These are phyloP conservation scores for Suhomyces bokatorum DNA, from an alignment of 1,139 yeast genomes.

Conservation along the genomic window DNA sequence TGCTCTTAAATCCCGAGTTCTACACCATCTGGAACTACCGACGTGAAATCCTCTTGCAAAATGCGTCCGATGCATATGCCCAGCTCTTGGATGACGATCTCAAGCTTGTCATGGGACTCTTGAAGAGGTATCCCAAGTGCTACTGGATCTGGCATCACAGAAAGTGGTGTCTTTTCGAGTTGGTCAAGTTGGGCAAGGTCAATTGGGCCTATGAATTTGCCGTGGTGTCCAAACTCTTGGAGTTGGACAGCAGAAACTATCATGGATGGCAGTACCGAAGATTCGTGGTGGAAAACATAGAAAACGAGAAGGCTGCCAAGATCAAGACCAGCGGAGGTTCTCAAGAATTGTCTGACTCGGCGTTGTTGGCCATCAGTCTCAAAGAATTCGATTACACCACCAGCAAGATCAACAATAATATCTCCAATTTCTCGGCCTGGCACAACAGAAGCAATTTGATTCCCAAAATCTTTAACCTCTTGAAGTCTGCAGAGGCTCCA, in stretches of 20 bases:
- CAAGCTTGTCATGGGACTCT: conserved; percentile 54
- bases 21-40: conserved; percentile 91
- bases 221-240: conserved; percentile 67
- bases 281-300: conserved; percentile 58
- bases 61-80: conserved; percentile 7
- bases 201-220: conserved; percentile 71
- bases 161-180: conserved; percentile 69
- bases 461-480: conserved; percentile 44
- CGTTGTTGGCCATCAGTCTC: conserved; percentile 29
- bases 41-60: conserved; percentile 58
- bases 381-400: conserved; percentile 80
- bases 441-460: conserved; percentile 80
- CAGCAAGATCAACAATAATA: conserved; percentile 71
- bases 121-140: conserved; percentile 77
- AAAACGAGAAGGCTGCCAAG: conserved; percentile 21
- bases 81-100: conserved; percentile 60
- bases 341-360: not conserved
- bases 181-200: conserved; percentile 45
- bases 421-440: conserved; percentile 96
- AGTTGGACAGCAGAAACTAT: conserved; percentile 76
- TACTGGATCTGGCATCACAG: conserved; percentile 98
- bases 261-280: conserved; percentile 97
- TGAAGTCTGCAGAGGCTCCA: conserved; percentile 12
- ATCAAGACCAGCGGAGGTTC: conserved; percentile 1
- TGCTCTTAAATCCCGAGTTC: conserved; percentile 77